Evolutionary conservation across 306 rosid species (phyloP), one percentile per base, ranked within the genome.

Genomic region (Prunus padus): DNA sequence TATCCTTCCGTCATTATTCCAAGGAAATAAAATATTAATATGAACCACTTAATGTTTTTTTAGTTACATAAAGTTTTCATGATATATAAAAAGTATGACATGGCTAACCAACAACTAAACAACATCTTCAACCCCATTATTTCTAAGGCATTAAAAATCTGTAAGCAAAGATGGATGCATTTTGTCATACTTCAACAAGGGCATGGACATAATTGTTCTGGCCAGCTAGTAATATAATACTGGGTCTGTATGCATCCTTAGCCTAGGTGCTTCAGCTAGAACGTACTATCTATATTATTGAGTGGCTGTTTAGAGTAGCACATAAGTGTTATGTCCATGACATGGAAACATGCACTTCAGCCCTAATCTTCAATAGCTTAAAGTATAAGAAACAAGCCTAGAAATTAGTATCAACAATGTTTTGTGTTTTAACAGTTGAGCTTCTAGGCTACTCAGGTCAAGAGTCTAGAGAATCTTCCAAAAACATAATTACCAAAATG

Each of bases 11-110:
- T 20, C 19, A 60, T 76, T 76, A 31, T 8, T 47, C 30, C 28
- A 52, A n/a, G 12, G 50, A 11, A 74, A 47, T 59, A 55, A 33
- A 74, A 67, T 19, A 70, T 15, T 20, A 31, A 54, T 33, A 71
- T 33, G 15, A 54, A 13, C 33, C 65, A 54, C 2, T 12, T n/a
- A 2, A 33, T 3, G 50, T 7, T 6, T 10, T 10, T 15, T 33
- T 61, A 18, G 19, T 46, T 20, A 11, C 11, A 23, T 8, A 52
- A 54, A 25, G 30, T 20, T 49, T 16, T 47, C 5, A 12, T 19
- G 1, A 51, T 19, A 51, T 13, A 60, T 30, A 16, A 78, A 61
- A 54, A 31, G 66, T 28, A 46, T 8, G 44, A 67, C 49, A 61
- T 8, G 50, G 15, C 67, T 67, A 57, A 46, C 7, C 19, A 65